Base-by-base conservation (phyloP, 352 stramenopile genomes). In the Phytophthora sansomeana region DNA sequence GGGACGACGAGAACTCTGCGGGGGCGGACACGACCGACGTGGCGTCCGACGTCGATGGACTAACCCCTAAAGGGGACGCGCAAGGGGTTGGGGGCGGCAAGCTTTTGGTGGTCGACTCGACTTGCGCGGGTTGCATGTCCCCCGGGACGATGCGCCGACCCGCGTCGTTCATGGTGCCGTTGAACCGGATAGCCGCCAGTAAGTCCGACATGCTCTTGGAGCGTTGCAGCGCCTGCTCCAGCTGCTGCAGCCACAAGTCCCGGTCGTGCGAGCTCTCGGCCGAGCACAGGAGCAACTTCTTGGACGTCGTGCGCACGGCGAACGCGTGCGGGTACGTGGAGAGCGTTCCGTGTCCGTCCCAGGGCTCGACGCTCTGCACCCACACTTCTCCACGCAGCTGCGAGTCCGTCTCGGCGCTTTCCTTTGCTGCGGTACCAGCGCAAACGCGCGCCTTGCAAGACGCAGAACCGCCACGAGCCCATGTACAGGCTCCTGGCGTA, bases 401-500 rank as follows among this genome's bases (percentile, higher is more conserved):
- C 1, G 55, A 59, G 59, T 88, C 78, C 19, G 70, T 72, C 24
- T 71, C 61, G 30, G 85, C 85, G 33, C 77, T 64, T 13, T 91
- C n/a, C 81, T 33, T 77, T 58, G 16, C 64, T 87, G 59, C 87
- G 80, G 61, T 85, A 93, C 85, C 85, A 93, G 36, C 80, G 80
- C 55, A 93, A 42, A 6, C 78, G 77, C 49, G 74, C 80, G 51
- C 83, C 81, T 28, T 83, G 77, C 17, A 92, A 53, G 38, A 93
- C 75, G 55, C 81, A 93, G 59, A 81, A 93, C 17, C 85, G 78
- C 81, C 80, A 90, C 50, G 81, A 87, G 30, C 85, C 85, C 85
- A 93, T 92, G 75, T 92, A 93, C 39, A 88, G 46, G 56, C 74
- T 89, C 58, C 62, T 76, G 47, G 69, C 77, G 55, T 89, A 93